These are phyloP conservation scores for Sporothrix dimorphospora DNA, from an alignment of 2,329 filamentous ascomycete species.

Conservation along the genomic window DNA sequence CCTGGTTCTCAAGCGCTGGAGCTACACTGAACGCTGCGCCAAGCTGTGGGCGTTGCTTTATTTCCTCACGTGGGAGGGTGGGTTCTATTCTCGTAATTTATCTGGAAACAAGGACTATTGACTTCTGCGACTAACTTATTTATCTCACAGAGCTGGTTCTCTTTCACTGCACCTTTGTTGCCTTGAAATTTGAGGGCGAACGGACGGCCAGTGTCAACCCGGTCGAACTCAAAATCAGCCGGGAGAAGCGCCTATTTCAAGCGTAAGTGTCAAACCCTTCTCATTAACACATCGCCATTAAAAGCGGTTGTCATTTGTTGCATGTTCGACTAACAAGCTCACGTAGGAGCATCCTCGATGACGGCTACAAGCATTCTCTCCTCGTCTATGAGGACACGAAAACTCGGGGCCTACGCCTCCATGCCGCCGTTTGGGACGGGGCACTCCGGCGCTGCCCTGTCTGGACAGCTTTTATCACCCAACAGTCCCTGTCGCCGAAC, in stretches of 20 bases:
- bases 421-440: conserved; percentile 60
- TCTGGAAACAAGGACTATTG: background rate
- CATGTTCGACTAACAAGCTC: background rate
- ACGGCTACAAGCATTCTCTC: conserved; percentile 56
- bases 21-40: conserved; percentile 44
- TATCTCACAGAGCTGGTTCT: conserved; percentile 57
- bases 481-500: conserved; percentile 50
- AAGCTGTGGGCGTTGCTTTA: conserved; percentile 60
- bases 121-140: background rate
- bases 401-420: conserved; percentile 56
- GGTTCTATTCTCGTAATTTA: conserved; percentile 28
- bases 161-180: conserved; percentile 61
- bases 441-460: conserved; percentile 59
- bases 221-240: conserved; percentile 50
- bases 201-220: conserved; percentile 50
- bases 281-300: background rate
- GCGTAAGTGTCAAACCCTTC: conserved; percentile 49
- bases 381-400: conserved; percentile 56
- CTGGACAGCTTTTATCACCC: conserved; percentile 66
- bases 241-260: conserved; percentile 58
- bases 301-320: background rate
- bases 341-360: conserved; percentile 59
- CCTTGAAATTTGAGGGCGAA: conserved; percentile 56
- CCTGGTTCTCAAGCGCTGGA: conserved; percentile 59
- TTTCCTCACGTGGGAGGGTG: conserved; percentile 65